A percentile compares a stretch with the other conserved stretches of the same genome.
Evolutionary conservation across 192 early-diverging fungal species (phyloP).

Genomic region (Diversispora epigaea): DNA sequence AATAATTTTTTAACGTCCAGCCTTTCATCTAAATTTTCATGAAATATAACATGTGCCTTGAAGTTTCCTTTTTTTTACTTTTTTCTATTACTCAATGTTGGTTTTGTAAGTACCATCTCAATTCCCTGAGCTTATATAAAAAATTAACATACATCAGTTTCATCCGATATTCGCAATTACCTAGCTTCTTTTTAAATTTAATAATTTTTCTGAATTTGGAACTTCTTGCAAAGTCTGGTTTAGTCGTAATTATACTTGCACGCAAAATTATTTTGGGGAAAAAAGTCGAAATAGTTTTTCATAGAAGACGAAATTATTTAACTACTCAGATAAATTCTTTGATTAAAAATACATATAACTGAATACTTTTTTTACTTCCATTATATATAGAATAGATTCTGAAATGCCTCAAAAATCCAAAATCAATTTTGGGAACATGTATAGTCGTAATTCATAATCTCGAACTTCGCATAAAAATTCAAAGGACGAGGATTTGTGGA

Average conservation of each 20-base stretch:
- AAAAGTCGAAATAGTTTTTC: too few relatives aligned
- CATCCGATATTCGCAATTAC: neutral
- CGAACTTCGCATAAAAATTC: conserved; percentile 22
- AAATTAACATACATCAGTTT: neutral
- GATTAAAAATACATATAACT: too few relatives aligned
- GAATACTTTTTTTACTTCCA: too few relatives aligned
- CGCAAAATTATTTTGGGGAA: too few relatives aligned
- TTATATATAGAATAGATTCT: too few relatives aligned
- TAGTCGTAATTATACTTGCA: too few relatives aligned
- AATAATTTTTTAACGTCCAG: neutral
- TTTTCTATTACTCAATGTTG: conserved; percentile 1
- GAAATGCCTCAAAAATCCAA: too few relatives aligned
- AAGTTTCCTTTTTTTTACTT: conserved; percentile 31
- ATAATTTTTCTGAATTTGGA: conserved; percentile 2
- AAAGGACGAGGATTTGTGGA: neutral
- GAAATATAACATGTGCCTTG: neutral
- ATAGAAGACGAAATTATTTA: too few relatives aligned
- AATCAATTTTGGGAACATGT: too few relatives aligned
- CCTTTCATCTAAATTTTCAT: neutral
- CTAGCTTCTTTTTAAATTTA: conserved; percentile 14
- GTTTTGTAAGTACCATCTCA: neutral
- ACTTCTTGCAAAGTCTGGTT: conserved; percentile 11
- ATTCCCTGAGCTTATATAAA: neutral
- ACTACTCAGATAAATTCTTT: too few relatives aligned
- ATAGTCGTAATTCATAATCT: conserved; percentile 16